Conservation (phyloP, 2,329 filamentous ascomycete genomes). For the Epichloe typhina region DNA sequence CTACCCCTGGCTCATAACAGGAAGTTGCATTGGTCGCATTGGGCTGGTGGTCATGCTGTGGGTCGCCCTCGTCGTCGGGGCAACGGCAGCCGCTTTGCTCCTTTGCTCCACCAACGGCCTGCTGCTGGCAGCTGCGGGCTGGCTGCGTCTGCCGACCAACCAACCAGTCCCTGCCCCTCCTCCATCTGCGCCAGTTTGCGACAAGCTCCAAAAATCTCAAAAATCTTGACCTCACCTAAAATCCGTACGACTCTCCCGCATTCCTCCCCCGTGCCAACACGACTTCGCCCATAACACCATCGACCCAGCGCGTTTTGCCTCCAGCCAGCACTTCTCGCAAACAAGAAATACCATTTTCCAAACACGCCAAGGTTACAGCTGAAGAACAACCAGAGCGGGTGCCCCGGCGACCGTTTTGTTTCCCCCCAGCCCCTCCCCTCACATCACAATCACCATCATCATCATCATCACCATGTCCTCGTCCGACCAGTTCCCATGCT, state of each 20-base stretch:
- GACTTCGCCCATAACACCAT: neutral
- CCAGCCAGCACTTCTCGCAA: neutral
- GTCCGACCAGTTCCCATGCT: slow-evolving; percentile 4
- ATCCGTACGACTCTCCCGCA: no score
- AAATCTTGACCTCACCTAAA: neutral
- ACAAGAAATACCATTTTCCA: neutral
- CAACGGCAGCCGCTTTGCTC: slow-evolving; percentile 6
- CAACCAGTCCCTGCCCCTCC: neutral
- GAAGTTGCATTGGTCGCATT: neutral
- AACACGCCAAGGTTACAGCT: neutral
- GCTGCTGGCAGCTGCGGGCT: no score
- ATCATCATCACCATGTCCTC: slow-evolving; percentile 3
- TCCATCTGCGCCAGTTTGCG: slow-evolving; percentile 1
- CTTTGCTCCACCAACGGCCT: no score
- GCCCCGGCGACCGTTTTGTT: neutral
- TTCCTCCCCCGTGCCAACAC: slow-evolving; percentile 2
- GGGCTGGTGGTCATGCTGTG: slow-evolving; percentile 8
- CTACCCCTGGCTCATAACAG: neutral
- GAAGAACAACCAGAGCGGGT: neutral
- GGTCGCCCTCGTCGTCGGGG: slow-evolving; percentile 10
- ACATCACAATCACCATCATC: slow-evolving; percentile 1
- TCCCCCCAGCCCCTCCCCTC: neutral
- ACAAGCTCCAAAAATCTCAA: neutral
- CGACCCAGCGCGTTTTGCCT: no score
- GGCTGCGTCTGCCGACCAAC: neutral